phyloP scores from a whole-genome alignment of 129 eudicot species.

The Escallonia herrerae region DNA sequence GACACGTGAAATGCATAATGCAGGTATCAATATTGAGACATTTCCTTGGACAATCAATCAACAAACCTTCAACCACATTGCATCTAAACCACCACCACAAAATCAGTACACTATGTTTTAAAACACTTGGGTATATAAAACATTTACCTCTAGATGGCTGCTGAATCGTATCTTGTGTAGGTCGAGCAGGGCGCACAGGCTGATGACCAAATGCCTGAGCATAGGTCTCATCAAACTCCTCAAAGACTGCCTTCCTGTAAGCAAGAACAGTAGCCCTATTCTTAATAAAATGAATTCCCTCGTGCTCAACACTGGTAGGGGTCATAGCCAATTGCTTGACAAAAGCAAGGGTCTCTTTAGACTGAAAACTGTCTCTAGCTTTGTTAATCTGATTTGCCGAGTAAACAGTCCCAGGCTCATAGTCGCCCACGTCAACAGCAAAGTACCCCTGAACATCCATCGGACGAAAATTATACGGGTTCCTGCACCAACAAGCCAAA shows the following conservation, averaged over 20 bases:
- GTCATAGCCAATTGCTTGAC: slow-evolving; percentile 56
- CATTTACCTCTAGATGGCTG: slow-evolving; percentile 55
- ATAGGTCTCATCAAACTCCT: slow-evolving; percentile 92
- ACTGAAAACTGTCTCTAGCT: slow-evolving; percentile 64
- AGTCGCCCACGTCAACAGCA: slow-evolving; percentile 69
- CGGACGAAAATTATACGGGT: slow-evolving; percentile 58
- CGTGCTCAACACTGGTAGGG: slow-evolving; percentile 35
- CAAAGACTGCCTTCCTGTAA: slow-evolving; percentile 76
- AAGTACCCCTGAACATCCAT: slow-evolving; percentile 49
- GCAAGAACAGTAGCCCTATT: slow-evolving; percentile 65
- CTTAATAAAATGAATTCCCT: slow-evolving; percentile 53
- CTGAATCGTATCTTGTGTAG: slow-evolving; percentile 21
- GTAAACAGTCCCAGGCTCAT: slow-evolving; percentile 58
- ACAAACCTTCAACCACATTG: neutral
- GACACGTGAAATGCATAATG: neutral
- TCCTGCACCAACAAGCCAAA: slow-evolving; percentile 73
- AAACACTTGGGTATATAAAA: too few relatives aligned
- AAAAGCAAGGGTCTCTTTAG: slow-evolving; percentile 50
- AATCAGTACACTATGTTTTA: neutral
- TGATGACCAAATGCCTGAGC: slow-evolving; percentile 80
- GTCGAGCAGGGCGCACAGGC: slow-evolving; percentile 42
- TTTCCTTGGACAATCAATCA: neutral
- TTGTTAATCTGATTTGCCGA: slow-evolving; percentile 52
- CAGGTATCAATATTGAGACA: neutral
- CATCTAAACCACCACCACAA: neutral